Base-by-base conservation (phyloP, 2,329 filamentous ascomycete genomes). In the Diplodia scrobiculata region DNA sequence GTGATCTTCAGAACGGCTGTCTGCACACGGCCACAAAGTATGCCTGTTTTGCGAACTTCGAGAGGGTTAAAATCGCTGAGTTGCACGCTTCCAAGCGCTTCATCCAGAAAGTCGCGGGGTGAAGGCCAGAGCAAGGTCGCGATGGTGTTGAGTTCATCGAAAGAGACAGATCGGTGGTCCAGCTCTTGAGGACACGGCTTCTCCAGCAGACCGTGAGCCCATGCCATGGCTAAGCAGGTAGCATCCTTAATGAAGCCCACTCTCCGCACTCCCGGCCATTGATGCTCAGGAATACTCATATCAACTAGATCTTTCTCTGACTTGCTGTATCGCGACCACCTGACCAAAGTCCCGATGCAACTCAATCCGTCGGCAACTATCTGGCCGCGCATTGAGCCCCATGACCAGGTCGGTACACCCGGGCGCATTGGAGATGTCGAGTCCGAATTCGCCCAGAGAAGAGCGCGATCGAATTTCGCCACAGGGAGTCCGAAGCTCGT, bases 241-340 rank as follows among this genome's bases (percentile, higher is more conserved):
- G 38, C 38, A 3, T 9, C 9, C 7, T 19, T 9, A 17, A 45
- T 17, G n/a, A 7, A 2, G 6, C 6, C 38, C 1, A 9, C 0
- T 11, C 17, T 4, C 17, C 1, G 17, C 5, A 1, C 38, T 4
- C 5, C 38, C 14, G 38, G 17, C 38, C 38, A 45, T 3, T 45
- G 38, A 3, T 7, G 5, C 6, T n/a, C 1, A 5, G 5, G 38
- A n/a, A 0, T 0, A 9, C 5, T 45, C 17, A 17, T 2, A 6
- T 45, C 38, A 45, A 45, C 38, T 1, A 45, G 2, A 5, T 7
- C 38, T 19, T n/a, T 2, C 38, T 45, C 38, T 2, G 17, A 6
- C n/a, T 45, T 17, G 38, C 38, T 45, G 38, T 45, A 45, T 6
- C 9, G 38, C 3, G 38, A 45, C 38, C 38, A 45, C 38, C 17